Conservation (phyloP, 2,329 filamentous ascomycete genomes). For the Aspergillus alliaceus region DNA sequence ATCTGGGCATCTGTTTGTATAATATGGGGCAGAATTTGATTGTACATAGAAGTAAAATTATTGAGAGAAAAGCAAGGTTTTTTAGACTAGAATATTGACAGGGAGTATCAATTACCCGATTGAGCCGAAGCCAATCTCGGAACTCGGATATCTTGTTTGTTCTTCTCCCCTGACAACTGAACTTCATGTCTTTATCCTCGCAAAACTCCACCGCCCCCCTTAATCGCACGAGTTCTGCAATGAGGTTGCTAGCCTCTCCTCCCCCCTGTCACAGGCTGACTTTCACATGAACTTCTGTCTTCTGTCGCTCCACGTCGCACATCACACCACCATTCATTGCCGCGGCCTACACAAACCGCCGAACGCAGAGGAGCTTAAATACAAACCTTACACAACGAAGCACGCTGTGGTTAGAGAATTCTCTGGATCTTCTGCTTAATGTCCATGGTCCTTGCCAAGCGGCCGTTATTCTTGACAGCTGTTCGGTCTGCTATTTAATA, state of each 20-base stretch:
- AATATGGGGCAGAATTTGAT: neutral
- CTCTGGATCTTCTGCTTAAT: neutral
- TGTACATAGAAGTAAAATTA: neutral
- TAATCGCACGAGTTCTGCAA: conserved; percentile 1
- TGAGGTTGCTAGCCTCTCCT: conserved; percentile 5
- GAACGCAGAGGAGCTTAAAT: neutral
- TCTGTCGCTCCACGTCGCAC: neutral
- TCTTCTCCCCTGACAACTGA: neutral
- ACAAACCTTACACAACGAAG: neutral
- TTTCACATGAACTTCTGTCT: neutral
- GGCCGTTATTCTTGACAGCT: neutral
- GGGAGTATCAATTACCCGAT: conserved; percentile 18
- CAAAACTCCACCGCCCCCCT: neutral
- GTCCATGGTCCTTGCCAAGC: neutral
- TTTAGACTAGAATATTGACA: too few relatives aligned
- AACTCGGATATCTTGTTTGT: neutral
- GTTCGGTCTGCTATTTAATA: neutral
- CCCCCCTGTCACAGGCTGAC: neutral
- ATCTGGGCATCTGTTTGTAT: conserved; percentile 1
- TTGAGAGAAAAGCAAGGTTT: too few relatives aligned
- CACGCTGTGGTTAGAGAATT: neutral
- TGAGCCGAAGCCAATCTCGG: neutral
- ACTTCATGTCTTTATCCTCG: neutral
- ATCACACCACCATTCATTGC: neutral
- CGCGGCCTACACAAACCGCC: neutral